Percentiles rank a stretch among this genome's conserved stretches.
These are phyloP conservation scores for Scheffersomyces titani DNA, from an alignment of 1,139 yeast species.

Conservation along the genomic window DNA sequence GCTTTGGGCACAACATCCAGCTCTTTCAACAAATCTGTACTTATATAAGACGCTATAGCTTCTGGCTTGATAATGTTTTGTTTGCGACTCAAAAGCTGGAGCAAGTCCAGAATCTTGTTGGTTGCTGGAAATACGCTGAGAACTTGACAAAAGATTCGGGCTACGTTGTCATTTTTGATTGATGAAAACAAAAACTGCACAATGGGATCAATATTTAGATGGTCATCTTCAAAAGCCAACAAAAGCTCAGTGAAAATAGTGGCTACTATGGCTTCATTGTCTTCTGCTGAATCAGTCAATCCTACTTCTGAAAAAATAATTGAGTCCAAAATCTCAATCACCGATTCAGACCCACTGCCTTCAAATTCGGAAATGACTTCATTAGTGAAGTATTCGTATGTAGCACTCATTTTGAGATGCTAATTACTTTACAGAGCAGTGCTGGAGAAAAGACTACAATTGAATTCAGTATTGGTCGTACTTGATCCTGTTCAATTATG, in stretches of 20 bases:
- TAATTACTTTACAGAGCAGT: neutral
- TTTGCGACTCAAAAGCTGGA: constrained; percentile 23
- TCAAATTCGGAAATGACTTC: constrained; percentile 30
- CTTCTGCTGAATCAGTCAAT: constrained; percentile 8
- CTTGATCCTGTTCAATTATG: neutral
- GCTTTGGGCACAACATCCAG: constrained; percentile 43
- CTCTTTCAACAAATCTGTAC: constrained; percentile 35
- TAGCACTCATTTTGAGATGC: neutral
- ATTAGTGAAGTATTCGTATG: constrained; percentile 26
- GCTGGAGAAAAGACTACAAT: neutral
- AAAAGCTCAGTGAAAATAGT: constrained; percentile 39
- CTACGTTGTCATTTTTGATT: constrained; percentile 34
- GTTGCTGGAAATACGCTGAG: constrained; percentile 45
- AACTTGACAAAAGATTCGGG: constrained; percentile 45
- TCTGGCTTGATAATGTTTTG: constrained; percentile 37
- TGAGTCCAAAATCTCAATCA: constrained; percentile 26
- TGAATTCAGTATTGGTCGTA: neutral
- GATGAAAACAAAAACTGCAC: constrained; percentile 29
- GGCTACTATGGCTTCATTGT: constrained; percentile 8
- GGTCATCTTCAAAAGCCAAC: constrained; percentile 29
- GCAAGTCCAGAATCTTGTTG: constrained; percentile 27
- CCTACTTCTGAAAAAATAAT: constrained; percentile 4
- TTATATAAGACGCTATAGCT: constrained; percentile 38
- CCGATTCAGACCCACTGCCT: constrained; percentile 28
- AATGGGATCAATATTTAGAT: constrained; percentile 23